A percentile compares a stretch with the other conserved stretches of the same genome.
These are phyloP conservation scores for Calonectria pseudoturangicola DNA, from an alignment of 2,329 filamentous ascomycete species.

Conservation along the genomic window DNA sequence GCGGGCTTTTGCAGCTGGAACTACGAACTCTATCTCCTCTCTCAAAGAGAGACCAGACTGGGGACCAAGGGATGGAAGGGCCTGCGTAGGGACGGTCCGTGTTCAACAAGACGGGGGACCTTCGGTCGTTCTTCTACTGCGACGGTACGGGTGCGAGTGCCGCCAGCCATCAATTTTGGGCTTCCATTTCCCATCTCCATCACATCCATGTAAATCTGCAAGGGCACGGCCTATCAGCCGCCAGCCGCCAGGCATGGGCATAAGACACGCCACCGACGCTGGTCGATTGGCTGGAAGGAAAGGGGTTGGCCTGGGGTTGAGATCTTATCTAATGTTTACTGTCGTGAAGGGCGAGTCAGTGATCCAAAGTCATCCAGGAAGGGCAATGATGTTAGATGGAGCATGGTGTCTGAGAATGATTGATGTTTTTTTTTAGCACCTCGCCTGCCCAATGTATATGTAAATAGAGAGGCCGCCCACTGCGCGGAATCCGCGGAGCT, in stretches of 20 bases:
- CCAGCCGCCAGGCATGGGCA: constrained; percentile 47
- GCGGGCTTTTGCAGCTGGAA: constrained; percentile 18
- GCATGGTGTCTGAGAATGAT: constrained; percentile 7
- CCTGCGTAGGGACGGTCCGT: constrained; percentile 24
- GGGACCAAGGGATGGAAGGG: constrained; percentile 29
- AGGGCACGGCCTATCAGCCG: constrained; percentile 54
- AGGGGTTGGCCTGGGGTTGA: constrained; percentile 47
- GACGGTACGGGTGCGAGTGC: constrained; percentile 38
- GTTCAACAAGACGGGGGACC: constrained; percentile 25
- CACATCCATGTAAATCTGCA: constrained; percentile 53
- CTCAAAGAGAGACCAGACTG: constrained; percentile 15
- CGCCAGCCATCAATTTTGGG: constrained; percentile 39
- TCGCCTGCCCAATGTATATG: constrained; percentile 3
- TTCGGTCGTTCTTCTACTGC: constrained; percentile 26
- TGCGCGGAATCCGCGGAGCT: constrained; percentile 15
- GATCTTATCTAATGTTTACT: constrained; percentile 40
- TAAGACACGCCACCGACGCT: constrained; percentile 47
- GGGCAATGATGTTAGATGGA: constrained; percentile 3
- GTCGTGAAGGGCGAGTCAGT: constrained; percentile 20
- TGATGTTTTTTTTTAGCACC: constrained; percentile 18
- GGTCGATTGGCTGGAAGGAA: constrained; percentile 47
- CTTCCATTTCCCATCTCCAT: constrained; percentile 38
- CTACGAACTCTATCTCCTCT: constrained; percentile 32
- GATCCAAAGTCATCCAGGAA: neutral
- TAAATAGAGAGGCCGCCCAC: constrained; percentile 3